Evolutionary conservation across 768 basidiomycete genomes (phyloP).

Genomic region (Sporobolomyces pararoseus): DNA sequence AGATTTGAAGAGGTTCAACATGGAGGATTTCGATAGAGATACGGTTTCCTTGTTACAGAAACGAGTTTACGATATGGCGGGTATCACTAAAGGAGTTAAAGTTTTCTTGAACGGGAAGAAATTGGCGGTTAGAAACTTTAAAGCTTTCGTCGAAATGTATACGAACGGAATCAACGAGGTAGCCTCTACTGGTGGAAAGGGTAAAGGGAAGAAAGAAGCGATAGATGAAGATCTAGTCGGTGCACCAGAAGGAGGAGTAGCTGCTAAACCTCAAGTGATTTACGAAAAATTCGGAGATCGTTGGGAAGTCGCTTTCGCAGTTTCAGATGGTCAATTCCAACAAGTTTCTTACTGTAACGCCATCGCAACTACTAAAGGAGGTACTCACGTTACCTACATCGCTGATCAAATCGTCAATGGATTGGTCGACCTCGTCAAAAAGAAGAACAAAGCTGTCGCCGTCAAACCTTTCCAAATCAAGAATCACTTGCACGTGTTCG

Average conservation of each 20-base stretch:
- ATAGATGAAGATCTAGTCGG: conserved; percentile 29
- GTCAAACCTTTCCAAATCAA: conserved; percentile 91
- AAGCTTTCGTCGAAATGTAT: conserved; percentile 94
- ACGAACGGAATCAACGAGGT: conserved; percentile 66
- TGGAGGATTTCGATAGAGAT: conserved; percentile 75
- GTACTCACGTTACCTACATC: conserved; percentile 80
- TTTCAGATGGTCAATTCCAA: conserved; percentile 86
- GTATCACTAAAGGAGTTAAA: conserved; percentile 88
- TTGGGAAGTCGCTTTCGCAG: conserved; percentile 93
- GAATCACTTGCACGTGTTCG: conserved; percentile 97
- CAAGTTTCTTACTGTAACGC: conserved; percentile 98
- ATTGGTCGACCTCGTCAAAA: conserved; percentile 72
- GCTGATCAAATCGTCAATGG: conserved; percentile 85
- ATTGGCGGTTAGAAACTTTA: conserved; percentile 84
- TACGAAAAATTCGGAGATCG: conserved; percentile 74
- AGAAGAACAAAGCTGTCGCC: conserved; percentile 96
- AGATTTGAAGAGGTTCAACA: conserved; percentile 87
- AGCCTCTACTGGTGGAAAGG: conserved; percentile 59
- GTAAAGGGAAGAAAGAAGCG: conserved; percentile 26
- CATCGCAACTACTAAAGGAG: conserved; percentile 93
- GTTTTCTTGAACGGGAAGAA: conserved; percentile 89
- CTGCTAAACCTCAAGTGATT: conserved; percentile 69
- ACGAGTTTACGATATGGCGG: conserved; percentile 93
- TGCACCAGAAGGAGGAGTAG: conserved; percentile 54
- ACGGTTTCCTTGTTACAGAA: conserved; percentile 81